Evolutionary conservation across 306 rosid genomes (phyloP).

Genomic region (Dicorynia guianensis): DNA sequence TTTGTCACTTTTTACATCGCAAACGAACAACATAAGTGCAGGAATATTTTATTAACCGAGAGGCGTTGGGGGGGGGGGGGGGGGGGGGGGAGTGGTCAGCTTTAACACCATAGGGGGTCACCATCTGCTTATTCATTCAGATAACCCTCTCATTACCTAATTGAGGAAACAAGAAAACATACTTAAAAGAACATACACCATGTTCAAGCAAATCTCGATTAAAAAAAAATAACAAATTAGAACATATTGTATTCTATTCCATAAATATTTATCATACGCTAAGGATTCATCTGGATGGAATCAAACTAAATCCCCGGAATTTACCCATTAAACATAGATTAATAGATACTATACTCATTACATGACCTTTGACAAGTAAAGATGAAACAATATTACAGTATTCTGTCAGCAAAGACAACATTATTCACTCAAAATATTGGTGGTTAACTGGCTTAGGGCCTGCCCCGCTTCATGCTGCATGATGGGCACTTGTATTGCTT

Average conservation of each 20-base stretch:
- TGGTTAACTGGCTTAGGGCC: slow-evolving; percentile 56
- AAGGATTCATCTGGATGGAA: slow-evolving; percentile 41
- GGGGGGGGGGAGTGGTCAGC: background rate
- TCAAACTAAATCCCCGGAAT: slow-evolving; percentile 47
- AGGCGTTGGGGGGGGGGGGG: background rate
- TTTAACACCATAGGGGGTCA: background rate
- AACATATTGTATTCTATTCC: slow-evolving; percentile 37
- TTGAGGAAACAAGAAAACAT: background rate
- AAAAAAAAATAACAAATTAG: slow-evolving; percentile 18
- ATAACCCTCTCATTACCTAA: background rate
- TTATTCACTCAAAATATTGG: slow-evolving; percentile 15
- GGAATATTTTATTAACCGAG: background rate
- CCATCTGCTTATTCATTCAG: background rate
- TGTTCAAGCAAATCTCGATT: slow-evolving; percentile 43
- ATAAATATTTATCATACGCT: slow-evolving; percentile 41
- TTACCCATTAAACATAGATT: slow-evolving; percentile 44
- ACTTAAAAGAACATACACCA: background rate
- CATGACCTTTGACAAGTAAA: slow-evolving; percentile 50
- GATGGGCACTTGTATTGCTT: slow-evolving; percentile 93
- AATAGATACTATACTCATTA: slow-evolving; percentile 54
- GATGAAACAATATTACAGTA: slow-evolving; percentile 48
- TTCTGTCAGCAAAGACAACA: slow-evolving; percentile 48
- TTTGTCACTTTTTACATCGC: background rate
- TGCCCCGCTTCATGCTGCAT: slow-evolving; percentile 73
- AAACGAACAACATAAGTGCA: background rate